Evolutionary conservation across 495 filamentous ascomycete species (phyloP), one percentile per base, ranked within the genome.

Genomic region (Aspergillus haitiensis): DNA sequence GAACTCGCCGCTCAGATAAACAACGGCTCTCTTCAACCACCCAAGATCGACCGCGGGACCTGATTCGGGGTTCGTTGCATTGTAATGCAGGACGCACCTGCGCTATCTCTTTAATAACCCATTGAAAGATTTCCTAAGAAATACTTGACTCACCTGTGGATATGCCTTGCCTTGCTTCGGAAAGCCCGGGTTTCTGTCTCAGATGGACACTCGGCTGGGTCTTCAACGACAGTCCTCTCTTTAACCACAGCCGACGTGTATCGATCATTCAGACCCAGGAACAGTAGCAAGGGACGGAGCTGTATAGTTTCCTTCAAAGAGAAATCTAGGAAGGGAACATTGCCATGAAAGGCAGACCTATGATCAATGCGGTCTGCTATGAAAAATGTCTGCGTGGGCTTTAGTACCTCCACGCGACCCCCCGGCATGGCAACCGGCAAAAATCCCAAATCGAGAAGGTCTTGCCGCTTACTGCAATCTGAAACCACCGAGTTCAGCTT

Each of bases 341-440:
- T 44, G 37, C 52, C 15, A 0, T 32, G 15, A 33, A 44, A 55
- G 2, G 37, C 21, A 13, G 37, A 44, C 9, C 10, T 9, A 32
- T 55, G 15, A 4, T 55, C 52, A 13, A 55, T 13, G 7, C 52
- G 18, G 18, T 55, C 52, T 44, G 52, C 36, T 2, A 55, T 55
- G 10, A 55, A 55, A 55, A 55, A 44, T 6, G 37, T 53, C 5
- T 31, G 37, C 9, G 36, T 55, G 5, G 52, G 36, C 11, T 55
- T 55, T 13, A 33, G 33, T 11, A 55, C 7, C 12, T 42, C 8
- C 18, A 55, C 37, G 7, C 16, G 13, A 7, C 37, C 52, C 1
- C 18, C 18, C 13, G 37, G 52, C 52, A 55, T 55, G 8, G 6
- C 37, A 11, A 55, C 52, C 0, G 52, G 52, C 6, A 55, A 33